Conservation (phyloP, 257 asterid genomes). For the Phtheirospermum japonicum region DNA sequence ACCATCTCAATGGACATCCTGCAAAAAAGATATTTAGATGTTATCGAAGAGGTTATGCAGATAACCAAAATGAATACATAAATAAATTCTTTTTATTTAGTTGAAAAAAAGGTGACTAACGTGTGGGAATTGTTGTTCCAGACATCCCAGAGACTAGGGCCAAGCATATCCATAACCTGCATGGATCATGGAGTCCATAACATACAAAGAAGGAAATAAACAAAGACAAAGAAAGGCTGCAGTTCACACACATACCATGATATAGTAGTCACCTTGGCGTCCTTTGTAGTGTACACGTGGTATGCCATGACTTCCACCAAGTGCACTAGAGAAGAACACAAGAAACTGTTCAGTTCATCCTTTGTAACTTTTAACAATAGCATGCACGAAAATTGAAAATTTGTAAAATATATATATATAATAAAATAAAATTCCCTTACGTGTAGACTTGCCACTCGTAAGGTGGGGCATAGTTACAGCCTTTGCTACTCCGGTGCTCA, state of each 20-base stretch:
- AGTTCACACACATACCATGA: too few relatives aligned
- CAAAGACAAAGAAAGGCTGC: slow-evolving; percentile 20
- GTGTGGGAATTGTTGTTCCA: slow-evolving; percentile 55
- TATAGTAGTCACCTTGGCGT: slow-evolving; percentile 37
- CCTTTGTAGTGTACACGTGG: slow-evolving; percentile 47
- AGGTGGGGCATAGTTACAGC: slow-evolving; percentile 49
- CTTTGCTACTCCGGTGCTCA: slow-evolving; percentile 49
- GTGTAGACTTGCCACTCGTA: slow-evolving; percentile 57
- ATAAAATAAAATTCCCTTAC: too few relatives aligned
- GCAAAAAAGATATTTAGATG: too few relatives aligned
- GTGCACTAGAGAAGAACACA: slow-evolving; percentile 33
- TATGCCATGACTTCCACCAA: slow-evolving; percentile 66
- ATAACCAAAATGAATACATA: too few relatives aligned
- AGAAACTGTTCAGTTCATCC: slow-evolving; percentile 20
- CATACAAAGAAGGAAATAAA: background rate
- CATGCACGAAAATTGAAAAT: too few relatives aligned
- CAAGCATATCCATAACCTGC: slow-evolving; percentile 73
- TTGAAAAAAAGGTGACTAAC: slow-evolving; percentile 36
- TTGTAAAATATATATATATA: too few relatives aligned
- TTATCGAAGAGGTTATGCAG: too few relatives aligned
- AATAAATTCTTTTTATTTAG: too few relatives aligned
- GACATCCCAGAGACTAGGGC: slow-evolving; percentile 66
- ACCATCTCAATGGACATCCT: too few relatives aligned
- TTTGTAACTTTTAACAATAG: background rate
- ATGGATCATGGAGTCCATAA: background rate